Conservation (phyloP, 1,284 basidiomycete species). For the Abortiporus biennis region DNA sequence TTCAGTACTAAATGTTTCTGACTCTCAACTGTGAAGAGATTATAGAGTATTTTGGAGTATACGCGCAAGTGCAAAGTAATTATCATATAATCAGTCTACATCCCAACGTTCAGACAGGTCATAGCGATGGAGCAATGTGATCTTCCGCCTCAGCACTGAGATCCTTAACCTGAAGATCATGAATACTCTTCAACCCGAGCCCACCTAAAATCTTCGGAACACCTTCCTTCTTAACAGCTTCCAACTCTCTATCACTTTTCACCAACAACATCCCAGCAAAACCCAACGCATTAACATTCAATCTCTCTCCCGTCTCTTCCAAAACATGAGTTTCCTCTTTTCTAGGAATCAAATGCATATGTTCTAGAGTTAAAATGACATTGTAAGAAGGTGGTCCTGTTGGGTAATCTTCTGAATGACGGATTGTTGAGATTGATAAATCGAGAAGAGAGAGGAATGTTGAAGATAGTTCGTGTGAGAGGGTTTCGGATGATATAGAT, state of each 20-base stretch:
- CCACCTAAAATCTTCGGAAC: slow-evolving; percentile 52
- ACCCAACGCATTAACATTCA: slow-evolving; percentile 81
- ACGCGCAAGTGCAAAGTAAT: too few relatives aligned
- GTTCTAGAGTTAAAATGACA: slow-evolving; percentile 74
- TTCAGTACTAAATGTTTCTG: too few relatives aligned
- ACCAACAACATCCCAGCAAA: slow-evolving; percentile 84
- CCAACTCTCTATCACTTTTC: slow-evolving; percentile 70
- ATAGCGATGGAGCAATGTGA: too few relatives aligned
- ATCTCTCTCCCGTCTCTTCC: slow-evolving; percentile 39
- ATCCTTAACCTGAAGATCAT: slow-evolving; percentile 49
- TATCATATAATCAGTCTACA: too few relatives aligned
- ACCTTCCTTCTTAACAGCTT: slow-evolving; percentile 55
- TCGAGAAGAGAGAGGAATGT: slow-evolving; percentile 76
- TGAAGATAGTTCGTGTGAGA: slow-evolving; percentile 52
- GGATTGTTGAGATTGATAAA: slow-evolving; percentile 69
- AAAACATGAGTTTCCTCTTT: slow-evolving; percentile 49
- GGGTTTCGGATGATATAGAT: slow-evolving; percentile 34
- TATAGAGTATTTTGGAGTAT: too few relatives aligned
- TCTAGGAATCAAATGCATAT: slow-evolving; percentile 80
- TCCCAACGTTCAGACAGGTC: too few relatives aligned
- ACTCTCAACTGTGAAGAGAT: too few relatives aligned
- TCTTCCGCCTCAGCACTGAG: too few relatives aligned
- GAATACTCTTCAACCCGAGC: slow-evolving; percentile 59
- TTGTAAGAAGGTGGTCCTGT: slow-evolving; percentile 73
- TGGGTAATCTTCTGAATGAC: slow-evolving; percentile 57